Base-by-base conservation (phyloP, 2,329 filamentous ascomycete species). In the Fusarium bulbicola region DNA sequence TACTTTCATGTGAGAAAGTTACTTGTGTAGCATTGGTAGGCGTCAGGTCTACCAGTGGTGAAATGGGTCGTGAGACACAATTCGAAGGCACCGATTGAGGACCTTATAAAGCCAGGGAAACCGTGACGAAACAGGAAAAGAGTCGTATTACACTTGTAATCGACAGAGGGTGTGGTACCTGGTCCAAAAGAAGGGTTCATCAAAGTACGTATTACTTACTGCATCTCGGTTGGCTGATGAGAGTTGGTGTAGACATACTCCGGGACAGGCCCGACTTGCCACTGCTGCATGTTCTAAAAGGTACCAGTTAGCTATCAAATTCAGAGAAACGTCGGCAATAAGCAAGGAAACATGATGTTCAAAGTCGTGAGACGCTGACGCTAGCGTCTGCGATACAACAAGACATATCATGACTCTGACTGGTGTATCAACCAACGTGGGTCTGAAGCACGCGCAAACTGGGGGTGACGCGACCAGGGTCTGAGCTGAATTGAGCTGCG, bases 231-330 rank as follows among this genome's bases (percentile, higher is more conserved):
- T 75, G 85, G 83, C 79, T 86, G 86, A 78, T 87, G 86, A 77
- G 84, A 83, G 82, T 85, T 86, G 80, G 85, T 82, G 83, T 87
- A 88, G 77, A 89, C 85, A 83, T 88, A 88, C 82, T 88, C 87
- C 83, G 87, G 87, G 82, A 89, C 85, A 76, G 87, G 87, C 83
- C 87, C 86, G 81, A 89, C 86, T 82, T 89, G 86, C 87, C 87
- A 89, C 82, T 89, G 87, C 84, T 89, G 86, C 87, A 89, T 89
- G 82, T 82, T 86, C 86, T 88, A 65, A 64, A 57, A 63, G 75
- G 75, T 47, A 59, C 45, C 37, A 77, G 76, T 81, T 71, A 76
- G 75, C 71, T 50, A 56, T 50, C 57, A 43, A 20, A 34, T 30
- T 62, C 43, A 24, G 15, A 34, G n/a, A 42, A 56, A n/a, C 37